Evolutionary conservation across 331 rosid genomes (phyloP).

Genomic region (Quercus lobata): DNA sequence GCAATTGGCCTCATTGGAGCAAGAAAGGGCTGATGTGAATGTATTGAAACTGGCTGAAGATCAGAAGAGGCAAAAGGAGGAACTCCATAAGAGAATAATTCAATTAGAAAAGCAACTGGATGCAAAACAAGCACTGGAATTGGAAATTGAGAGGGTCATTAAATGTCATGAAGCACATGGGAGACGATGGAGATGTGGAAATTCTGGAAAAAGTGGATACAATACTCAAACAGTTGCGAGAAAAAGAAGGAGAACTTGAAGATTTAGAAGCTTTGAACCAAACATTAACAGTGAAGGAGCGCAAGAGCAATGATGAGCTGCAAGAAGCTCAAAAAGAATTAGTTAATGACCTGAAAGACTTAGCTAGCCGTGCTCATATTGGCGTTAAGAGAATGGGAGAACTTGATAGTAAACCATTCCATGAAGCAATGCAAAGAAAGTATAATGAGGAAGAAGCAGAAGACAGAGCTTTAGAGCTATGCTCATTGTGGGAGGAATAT

Average conservation of each 20-base stretch:
- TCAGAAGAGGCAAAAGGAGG: slow-evolving; percentile 32
- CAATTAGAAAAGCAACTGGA: too few species aligned
- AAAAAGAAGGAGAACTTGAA: background rate
- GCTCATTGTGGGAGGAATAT: slow-evolving; percentile 90
- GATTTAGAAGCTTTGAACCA: slow-evolving; percentile 68
- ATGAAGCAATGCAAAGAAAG: slow-evolving; percentile 66
- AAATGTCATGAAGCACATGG: too few species aligned
- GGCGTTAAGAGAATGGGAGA: slow-evolving; percentile 95
- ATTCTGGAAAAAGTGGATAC: too few species aligned
- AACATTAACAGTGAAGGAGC: slow-evolving; percentile 43
- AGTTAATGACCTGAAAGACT: too few species aligned
- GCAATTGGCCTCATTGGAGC: slow-evolving; percentile 81
- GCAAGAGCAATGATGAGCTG: too few species aligned
- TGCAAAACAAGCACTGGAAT: too few species aligned
- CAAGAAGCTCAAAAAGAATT: too few species aligned
- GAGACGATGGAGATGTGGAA: too few species aligned
- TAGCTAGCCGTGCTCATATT: slow-evolving; percentile 11
- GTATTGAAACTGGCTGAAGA: slow-evolving; percentile 84
- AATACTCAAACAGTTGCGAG: too few species aligned
- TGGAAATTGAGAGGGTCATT: too few species aligned
- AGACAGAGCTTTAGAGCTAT: slow-evolving; percentile 71
- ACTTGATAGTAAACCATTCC: slow-evolving; percentile 71
- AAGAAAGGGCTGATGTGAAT: slow-evolving; percentile 66
- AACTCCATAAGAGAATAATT: too few species aligned
- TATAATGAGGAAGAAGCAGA: slow-evolving; percentile 74